Percentiles rank a stretch among this genome's conserved stretches.
Conservation (phyloP, 306 rosid species). For the Lablab purpureus region DNA sequence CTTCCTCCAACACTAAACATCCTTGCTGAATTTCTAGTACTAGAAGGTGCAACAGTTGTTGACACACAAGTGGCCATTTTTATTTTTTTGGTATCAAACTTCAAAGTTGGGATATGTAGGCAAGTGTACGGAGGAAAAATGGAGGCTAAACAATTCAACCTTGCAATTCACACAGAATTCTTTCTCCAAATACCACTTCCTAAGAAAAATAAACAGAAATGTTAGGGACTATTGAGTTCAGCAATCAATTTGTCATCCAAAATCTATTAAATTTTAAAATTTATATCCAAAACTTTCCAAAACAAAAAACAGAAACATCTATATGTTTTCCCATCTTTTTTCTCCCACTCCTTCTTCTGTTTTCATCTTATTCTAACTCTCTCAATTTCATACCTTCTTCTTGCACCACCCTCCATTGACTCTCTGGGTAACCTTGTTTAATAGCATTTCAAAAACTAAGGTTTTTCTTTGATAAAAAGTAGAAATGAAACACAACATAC, state of each 20-base stretch:
- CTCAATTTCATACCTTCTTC: neutral
- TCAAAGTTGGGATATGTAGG: constrained; percentile 30
- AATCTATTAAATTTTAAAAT: neutral
- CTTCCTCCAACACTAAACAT: constrained; percentile 57
- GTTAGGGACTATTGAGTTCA: neutral
- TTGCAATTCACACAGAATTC: constrained; percentile 42
- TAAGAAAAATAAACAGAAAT: neutral
- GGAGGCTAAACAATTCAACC: constrained; percentile 43
- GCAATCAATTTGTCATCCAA: constrained; percentile 1
- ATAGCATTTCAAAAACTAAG: neutral
- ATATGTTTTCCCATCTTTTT: neutral
- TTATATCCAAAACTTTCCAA: neutral
- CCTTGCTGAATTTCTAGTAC: constrained; percentile 57
- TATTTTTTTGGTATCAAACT: constrained; percentile 28
- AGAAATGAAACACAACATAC: neutral
- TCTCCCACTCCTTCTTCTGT: neutral
- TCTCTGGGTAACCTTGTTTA: neutral
- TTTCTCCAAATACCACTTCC: constrained; percentile 61
- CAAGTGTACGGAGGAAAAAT: constrained; percentile 19
- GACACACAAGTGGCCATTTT: constrained; percentile 65
- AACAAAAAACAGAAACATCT: neutral
- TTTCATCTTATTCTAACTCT: neutral
- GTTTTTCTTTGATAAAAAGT: neutral
- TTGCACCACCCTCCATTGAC: neutral
- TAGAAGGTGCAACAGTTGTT: constrained; percentile 56